phyloP scores from a whole-genome alignment of 2,329 filamentous ascomycete species.

The Fusarium napiforme region DNA sequence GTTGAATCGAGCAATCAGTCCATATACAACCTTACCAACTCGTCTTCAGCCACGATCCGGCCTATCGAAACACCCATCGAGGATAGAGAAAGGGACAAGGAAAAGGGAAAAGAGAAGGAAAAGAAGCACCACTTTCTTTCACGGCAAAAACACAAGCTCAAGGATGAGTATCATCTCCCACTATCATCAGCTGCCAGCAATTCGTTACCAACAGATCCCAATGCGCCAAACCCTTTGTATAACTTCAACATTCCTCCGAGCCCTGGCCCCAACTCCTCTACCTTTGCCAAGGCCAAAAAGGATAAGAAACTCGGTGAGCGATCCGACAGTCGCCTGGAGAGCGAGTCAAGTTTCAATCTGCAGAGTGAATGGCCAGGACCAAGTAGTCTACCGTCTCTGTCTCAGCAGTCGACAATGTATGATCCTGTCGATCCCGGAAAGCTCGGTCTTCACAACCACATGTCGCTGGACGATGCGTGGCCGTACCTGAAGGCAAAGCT shows the following conservation, averaged over 20 bases:
- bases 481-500: slow-evolving; percentile 81
- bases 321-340: slow-evolving; percentile 62
- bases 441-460: slow-evolving; percentile 71
- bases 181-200: slow-evolving; percentile 82
- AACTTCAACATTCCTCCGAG: slow-evolving; percentile 81
- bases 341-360: slow-evolving; percentile 57
- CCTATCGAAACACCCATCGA: slow-evolving; percentile 64
- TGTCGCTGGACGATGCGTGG: slow-evolving; percentile 84
- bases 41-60: slow-evolving; percentile 80
- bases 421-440: slow-evolving; percentile 67
- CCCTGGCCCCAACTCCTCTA: slow-evolving; percentile 70
- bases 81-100: slow-evolving; percentile 55
- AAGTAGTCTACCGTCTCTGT: slow-evolving; percentile 60
- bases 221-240: slow-evolving; percentile 79
- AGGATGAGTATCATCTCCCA: slow-evolving; percentile 77
- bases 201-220: slow-evolving; percentile 79
- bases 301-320: slow-evolving; percentile 85
- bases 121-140: slow-evolving; percentile 85
- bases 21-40: slow-evolving; percentile 80
- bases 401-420: slow-evolving; percentile 58
- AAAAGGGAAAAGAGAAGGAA: slow-evolving; percentile 72
- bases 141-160: slow-evolving; percentile 81
- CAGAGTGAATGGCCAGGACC: slow-evolving; percentile 64
- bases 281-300: slow-evolving; percentile 85
- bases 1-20: slow-evolving; percentile 70